Conservation (phyloP, 441 rosid species). For the Populus trichocarpa region DNA sequence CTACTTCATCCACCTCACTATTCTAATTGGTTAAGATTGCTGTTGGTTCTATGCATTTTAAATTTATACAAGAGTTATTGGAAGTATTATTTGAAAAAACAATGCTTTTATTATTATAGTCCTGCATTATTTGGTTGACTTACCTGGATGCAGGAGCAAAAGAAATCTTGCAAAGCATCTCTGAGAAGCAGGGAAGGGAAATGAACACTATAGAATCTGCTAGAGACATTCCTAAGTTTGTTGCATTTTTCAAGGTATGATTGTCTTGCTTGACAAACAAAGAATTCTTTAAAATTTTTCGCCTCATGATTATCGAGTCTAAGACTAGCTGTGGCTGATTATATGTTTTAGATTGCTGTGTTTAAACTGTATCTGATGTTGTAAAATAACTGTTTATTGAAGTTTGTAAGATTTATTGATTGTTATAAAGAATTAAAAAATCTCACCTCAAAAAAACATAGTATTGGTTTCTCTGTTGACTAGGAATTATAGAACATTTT, state of each 20-base stretch:
- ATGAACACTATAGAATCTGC: constrained; percentile 81
- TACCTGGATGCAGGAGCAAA: constrained; percentile 64
- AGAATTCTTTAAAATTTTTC: not conserved
- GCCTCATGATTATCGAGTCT: not conserved
- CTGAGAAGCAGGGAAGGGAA: constrained; percentile 85
- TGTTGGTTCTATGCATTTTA: not conserved
- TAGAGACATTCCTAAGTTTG: constrained; percentile 66
- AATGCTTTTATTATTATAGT: not conserved
- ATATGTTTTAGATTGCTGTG: not conserved
- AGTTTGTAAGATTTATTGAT: not conserved
- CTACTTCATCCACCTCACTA: not conserved
- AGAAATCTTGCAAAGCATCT: constrained; percentile 68
- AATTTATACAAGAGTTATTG: not conserved
- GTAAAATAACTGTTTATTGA: not conserved
- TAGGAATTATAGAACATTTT: not conserved
- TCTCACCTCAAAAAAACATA: not conserved
- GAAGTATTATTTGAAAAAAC: not conserved
- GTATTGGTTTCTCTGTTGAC: not conserved
- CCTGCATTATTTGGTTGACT: constrained; percentile 10
- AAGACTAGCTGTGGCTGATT: not conserved
- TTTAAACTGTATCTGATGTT: not conserved
- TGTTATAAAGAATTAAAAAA: not conserved
- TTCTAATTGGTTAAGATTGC: not conserved
- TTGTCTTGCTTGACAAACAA: constrained; percentile 5
- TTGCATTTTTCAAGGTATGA: constrained; percentile 72